Conservation (phyloP, 176 grass and related monocot genomes). For the Alloteropsis semialata region DNA sequence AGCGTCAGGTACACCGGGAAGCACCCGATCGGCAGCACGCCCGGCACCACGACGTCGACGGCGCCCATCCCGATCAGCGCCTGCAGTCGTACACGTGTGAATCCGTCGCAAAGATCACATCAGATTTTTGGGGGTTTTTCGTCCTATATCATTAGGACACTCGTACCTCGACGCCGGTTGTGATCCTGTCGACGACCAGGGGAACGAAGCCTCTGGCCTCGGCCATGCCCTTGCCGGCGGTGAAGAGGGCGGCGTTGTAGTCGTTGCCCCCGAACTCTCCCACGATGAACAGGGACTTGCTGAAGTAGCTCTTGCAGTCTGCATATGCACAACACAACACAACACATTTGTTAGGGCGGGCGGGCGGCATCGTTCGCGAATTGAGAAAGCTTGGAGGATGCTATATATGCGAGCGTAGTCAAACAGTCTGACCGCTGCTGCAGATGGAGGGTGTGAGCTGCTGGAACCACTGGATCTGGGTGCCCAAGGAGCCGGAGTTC, state of each 20-base stretch:
- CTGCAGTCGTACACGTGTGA: conserved; percentile 9
- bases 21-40: conserved; percentile 73
- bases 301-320: conserved; percentile 66
- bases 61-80: conserved; percentile 60
- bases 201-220: conserved; percentile 54
- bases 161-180: conserved; percentile 63
- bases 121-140: no score
- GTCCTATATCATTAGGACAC: no score
- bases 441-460: conserved; percentile 77
- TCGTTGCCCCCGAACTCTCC: conserved; percentile 88
- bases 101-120: background rate
- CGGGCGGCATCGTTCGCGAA: background rate
- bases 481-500: conserved; percentile 57
- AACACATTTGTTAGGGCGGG: background rate
- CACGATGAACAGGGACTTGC: conserved; percentile 50
- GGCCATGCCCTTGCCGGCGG: conserved; percentile 34
- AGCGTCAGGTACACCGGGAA: conserved; percentile 77
- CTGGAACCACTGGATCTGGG: conserved; percentile 76
- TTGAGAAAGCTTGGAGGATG: background rate
- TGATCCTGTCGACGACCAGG: conserved; percentile 46
- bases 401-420: no score
- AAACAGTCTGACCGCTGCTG: conserved; percentile 26
- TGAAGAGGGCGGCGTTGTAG: conserved; percentile 72
- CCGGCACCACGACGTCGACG: conserved; percentile 71
- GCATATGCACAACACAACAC: background rate